Evolutionary conservation across 2,329 filamentous ascomycete species (phyloP).

Genomic region (Aphanocladium album): DNA sequence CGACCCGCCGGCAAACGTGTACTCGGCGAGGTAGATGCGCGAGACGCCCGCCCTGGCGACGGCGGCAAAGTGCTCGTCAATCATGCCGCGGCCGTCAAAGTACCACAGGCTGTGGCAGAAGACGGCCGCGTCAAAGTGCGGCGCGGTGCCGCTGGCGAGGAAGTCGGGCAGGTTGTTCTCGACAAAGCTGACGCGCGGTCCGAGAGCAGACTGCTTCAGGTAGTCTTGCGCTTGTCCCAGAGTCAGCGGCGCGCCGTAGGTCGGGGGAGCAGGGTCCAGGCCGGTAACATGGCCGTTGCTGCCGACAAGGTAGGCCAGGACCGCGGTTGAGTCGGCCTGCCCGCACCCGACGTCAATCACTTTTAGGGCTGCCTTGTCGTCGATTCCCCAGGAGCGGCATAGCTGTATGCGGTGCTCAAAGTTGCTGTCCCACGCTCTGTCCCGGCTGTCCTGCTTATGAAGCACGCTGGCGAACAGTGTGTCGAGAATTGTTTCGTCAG

Average conservation of each 20-base stretch:
- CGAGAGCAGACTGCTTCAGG: not conserved
- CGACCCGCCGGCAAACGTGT: not conserved
- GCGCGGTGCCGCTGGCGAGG: not conserved
- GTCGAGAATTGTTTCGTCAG: not conserved
- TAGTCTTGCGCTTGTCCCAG: not conserved
- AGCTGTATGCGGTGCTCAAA: not conserved
- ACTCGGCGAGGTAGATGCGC: not conserved
- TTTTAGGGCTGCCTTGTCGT: too few relatives aligned
- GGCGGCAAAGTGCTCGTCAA: not conserved
- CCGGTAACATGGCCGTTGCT: not conserved
- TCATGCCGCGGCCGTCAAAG: not conserved
- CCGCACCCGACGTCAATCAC: not conserved
- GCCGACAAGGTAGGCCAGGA: not conserved
- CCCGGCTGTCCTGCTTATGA: not conserved
- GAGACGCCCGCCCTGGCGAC: not conserved
- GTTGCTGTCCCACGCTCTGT: not conserved
- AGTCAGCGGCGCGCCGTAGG: not conserved
- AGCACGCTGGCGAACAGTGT: not conserved
- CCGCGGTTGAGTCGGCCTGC: not conserved
- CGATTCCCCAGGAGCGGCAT: not conserved
- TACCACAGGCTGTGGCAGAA: constrained; percentile 1
- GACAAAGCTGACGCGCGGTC: not conserved
- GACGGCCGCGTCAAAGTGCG: not conserved
- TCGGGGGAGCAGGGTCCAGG: not conserved
- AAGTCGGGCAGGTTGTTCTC: not conserved